Evolutionary conservation across 2,329 filamentous ascomycete genomes (phyloP).

Genomic region (Aspergillus spinulosporus): DNA sequence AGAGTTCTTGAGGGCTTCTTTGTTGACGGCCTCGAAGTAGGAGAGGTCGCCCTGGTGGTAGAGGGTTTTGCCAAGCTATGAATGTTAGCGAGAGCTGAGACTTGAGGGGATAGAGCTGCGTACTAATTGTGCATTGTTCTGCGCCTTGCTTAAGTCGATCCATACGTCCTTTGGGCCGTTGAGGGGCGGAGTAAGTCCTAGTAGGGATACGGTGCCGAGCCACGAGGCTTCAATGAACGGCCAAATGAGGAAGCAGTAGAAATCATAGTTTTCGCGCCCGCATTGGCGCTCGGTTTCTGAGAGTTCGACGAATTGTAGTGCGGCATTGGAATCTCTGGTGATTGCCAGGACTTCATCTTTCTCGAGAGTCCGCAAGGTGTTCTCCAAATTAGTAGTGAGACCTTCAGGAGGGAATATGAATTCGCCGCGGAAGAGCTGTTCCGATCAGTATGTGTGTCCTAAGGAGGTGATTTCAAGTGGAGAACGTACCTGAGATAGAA

Average conservation of each 20-base stretch:
- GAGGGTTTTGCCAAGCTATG: slow-evolving; percentile 84
- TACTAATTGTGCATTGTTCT: slow-evolving; percentile 78
- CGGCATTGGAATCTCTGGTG: slow-evolving; percentile 55
- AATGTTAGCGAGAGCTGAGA: slow-evolving; percentile 19
- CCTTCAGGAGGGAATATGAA: slow-evolving; percentile 95
- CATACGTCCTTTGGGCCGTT: slow-evolving; percentile 65
- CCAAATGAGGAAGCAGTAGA: slow-evolving; percentile 99
- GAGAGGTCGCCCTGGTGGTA: slow-evolving; percentile 96
- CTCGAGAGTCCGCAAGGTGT: slow-evolving; percentile 75
- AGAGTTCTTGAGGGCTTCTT: slow-evolving; percentile 93
- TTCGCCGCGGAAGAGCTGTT: slow-evolving; percentile 82
- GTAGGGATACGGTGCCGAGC: slow-evolving; percentile 83
- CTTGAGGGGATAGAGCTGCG: slow-evolving; percentile 29
- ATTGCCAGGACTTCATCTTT: slow-evolving; percentile 74
- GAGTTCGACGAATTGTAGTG: slow-evolving; percentile 69
- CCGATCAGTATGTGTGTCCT: slow-evolving; percentile 14
- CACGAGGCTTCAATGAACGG: slow-evolving; percentile 94
- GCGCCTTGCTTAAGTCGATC: slow-evolving; percentile 75
- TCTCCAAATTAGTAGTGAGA: slow-evolving; percentile 74
- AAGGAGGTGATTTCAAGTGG: neutral
- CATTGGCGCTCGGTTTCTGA: slow-evolving; percentile 71
- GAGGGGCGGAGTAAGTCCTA: slow-evolving; percentile 77
- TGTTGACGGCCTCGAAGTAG: slow-evolving; percentile 98
- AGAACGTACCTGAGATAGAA: slow-evolving; percentile 67
- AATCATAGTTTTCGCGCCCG: slow-evolving; percentile 93